Base-by-base conservation (phyloP, 2,329 filamentous ascomycete genomes). In the Neopestalotiopsis clavispora region DNA sequence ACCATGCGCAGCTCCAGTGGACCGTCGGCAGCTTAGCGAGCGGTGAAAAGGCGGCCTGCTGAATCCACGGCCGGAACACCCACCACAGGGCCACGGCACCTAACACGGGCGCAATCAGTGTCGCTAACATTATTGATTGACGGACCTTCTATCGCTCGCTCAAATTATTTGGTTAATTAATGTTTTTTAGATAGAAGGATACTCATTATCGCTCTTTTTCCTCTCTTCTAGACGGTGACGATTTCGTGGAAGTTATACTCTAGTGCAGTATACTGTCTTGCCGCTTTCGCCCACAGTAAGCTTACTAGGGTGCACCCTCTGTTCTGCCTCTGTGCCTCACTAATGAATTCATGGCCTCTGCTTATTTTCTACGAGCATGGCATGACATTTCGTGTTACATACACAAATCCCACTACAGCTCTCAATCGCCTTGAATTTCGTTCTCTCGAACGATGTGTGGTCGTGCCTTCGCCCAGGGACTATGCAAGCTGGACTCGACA, bases 1-100 rank as follows among this genome's bases (percentile, higher is more conserved):
- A 42, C 38, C 67, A 52, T 1, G 45, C 2, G 23, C 28, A 65
- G 13, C 65, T 64, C 68, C 68, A 69, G 59, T 69, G 68, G 9
- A 66, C 68, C 64, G 34, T 38, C 30, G 60, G 60, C 67, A 40
- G 62, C 30, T 52, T 52, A 52, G 45, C 45, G 45, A 52, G 45
- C 45, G 45, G 45, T n/a, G 45, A 52, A n/a, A 52, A 52, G 45
- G 45, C 45, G 45, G 45, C 45, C 45, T 52, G 45, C 45, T 52
- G 45, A 17, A 52, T 17, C 45, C 45, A 52, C 45, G 45, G 45
- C 17, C 45, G 45, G 45, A 52, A 52, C 17, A 52, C 45, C 45
- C 45, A 52, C 45, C 45, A 52, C 45, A 52, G 45, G 14, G 45
- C 45, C 17, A 52, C 14, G 14, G 45, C 45, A 52, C 45, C 45